Evolutionary conservation across 768 basidiomycete genomes (phyloP).

Genomic region (Tremella fuciformis): DNA sequence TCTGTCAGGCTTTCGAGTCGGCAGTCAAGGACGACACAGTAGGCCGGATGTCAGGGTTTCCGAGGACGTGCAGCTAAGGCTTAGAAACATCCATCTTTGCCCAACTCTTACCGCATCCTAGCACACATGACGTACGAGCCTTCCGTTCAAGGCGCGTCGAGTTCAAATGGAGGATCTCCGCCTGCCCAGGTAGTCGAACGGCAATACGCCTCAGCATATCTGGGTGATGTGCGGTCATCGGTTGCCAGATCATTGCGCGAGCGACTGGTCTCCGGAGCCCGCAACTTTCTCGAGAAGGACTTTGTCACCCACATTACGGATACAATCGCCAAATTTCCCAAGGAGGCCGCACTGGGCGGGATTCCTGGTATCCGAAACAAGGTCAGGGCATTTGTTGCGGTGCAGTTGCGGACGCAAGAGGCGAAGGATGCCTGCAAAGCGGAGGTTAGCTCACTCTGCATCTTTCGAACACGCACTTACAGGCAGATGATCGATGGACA

Average conservation of each 20-base stretch:
- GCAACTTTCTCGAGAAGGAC: conserved; percentile 82
- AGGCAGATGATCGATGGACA: conserved; percentile 74
- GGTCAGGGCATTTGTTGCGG: conserved; percentile 78
- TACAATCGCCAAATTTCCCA: conserved; percentile 73
- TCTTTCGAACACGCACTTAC: neutral
- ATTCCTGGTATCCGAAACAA: conserved; percentile 87
- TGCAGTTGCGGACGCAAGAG: conserved; percentile 61
- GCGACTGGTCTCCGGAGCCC: conserved; percentile 73
- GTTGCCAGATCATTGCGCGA: conserved; percentile 67
- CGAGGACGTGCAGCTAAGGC: neutral
- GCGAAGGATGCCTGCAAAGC: conserved; percentile 82
- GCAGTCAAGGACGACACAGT: conserved; percentile 43
- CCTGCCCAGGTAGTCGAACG: conserved; percentile 68
- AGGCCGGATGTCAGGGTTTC: conserved; percentile 1
- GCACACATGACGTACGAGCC: conserved; percentile 50
- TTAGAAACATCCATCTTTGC: conserved; percentile 49
- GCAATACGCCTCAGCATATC: conserved; percentile 75
- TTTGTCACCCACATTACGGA: conserved; percentile 62
- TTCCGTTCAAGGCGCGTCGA: conserved; percentile 33
- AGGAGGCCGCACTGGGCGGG: conserved; percentile 83
- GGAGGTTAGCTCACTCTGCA: conserved; percentile 60
- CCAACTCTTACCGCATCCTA: conserved; percentile 51
- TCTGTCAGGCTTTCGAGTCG: conserved; percentile 39
- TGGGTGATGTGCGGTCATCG: conserved; percentile 60
- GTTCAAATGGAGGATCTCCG: conserved; percentile 45